Evolutionary conservation across 768 basidiomycete genomes (phyloP), one percentile per base, ranked within the genome.

Genomic region (Pilatotrama ljubarskyi): DNA sequence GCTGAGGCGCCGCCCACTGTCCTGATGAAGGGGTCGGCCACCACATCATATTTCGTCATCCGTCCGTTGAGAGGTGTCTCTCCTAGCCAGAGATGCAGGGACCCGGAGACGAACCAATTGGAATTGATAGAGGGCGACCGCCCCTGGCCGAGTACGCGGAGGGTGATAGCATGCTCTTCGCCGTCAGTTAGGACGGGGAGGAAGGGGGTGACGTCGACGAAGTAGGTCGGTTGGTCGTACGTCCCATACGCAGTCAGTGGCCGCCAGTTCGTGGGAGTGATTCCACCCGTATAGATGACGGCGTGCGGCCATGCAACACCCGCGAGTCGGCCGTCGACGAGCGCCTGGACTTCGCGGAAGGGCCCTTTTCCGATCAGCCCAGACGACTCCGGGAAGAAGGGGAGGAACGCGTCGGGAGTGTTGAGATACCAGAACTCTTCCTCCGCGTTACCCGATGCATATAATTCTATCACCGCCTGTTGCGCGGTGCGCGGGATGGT

Each of bases 401-500:
- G 55, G 18, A 89, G 63, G 69, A 82, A 88, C 55, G 82, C 66
- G 64, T 88, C 81, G 10, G 87, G 77, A 29, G 76, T 74, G 61
- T 90, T 88, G 73, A 78, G 82, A 65, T 88, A 90, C 88, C 88
- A 90, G 67, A 89, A 89, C 70, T 91, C 90, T 68, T 86, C 84
- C 0, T 76, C 70, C 7, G 75, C 75, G 56, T 82, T 84, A 1
- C 85, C 83, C 1, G 74, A 88, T 17, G 88, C 87, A 63, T 84
- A 84, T 2, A 90, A 71, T 68, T 90, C 87, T 13, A 83, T 84
- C 59, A 80, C 86, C 1, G 84, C 76, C 46, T 83, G 74, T 5
- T 87, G 80, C 7, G 87, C 76, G 54, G 88, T 88, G 63, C 72
- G 79, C 36, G 89, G 89, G 14, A 90, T 69, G 0, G 83, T 87